A percentile compares a stretch with the other conserved stretches of the same genome.
These are phyloP conservation scores for Spencermartinsiella ligniputridi DNA, from an alignment of 1,139 yeast genomes.

Conservation along the genomic window DNA sequence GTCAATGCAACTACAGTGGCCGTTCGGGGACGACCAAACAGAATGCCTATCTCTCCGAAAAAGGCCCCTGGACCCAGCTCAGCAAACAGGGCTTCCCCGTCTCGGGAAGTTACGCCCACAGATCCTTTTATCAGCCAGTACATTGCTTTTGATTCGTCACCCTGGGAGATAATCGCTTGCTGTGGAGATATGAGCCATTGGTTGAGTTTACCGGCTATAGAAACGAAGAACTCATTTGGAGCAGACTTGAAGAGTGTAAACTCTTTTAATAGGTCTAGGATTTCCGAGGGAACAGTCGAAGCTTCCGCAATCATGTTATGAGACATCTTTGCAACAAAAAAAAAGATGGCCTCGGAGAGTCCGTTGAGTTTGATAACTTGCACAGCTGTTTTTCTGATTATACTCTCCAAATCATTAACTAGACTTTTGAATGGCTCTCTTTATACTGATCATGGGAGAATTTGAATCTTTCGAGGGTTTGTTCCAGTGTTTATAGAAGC, in stretches of 20 bases:
- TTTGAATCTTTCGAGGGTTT: too few species aligned
- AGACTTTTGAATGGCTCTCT: too few species aligned
- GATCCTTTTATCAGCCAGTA: constrained; percentile 75
- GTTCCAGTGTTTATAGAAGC: too few species aligned
- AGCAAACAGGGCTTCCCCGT: constrained; percentile 70
- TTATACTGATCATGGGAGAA: too few species aligned
- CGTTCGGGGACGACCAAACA: constrained; percentile 70
- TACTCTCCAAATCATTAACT: too few species aligned
- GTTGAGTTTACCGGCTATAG: constrained; percentile 54
- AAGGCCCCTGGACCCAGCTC: constrained; percentile 64
- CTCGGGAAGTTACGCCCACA: constrained; percentile 68
- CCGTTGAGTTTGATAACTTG: too few species aligned
- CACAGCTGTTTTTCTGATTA: too few species aligned
- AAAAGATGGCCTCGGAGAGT: too few species aligned
- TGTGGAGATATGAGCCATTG: constrained; percentile 61
- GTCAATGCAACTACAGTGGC: constrained; percentile 76
- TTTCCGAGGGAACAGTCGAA: constrained; percentile 30
- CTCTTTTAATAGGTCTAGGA: constrained; percentile 48
- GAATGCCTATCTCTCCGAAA: constrained; percentile 75
- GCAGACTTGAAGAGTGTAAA: constrained; percentile 64
- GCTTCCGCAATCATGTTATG: too few species aligned
- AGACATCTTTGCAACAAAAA: too few species aligned
- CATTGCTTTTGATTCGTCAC: constrained; percentile 74
- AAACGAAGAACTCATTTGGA: constrained; percentile 57
- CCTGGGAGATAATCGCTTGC: constrained; percentile 62